Percentiles rank a stretch among this genome's conserved stretches.
Conservation (phyloP, 331 rosid genomes). For the Pyrus hybrid region DNA sequence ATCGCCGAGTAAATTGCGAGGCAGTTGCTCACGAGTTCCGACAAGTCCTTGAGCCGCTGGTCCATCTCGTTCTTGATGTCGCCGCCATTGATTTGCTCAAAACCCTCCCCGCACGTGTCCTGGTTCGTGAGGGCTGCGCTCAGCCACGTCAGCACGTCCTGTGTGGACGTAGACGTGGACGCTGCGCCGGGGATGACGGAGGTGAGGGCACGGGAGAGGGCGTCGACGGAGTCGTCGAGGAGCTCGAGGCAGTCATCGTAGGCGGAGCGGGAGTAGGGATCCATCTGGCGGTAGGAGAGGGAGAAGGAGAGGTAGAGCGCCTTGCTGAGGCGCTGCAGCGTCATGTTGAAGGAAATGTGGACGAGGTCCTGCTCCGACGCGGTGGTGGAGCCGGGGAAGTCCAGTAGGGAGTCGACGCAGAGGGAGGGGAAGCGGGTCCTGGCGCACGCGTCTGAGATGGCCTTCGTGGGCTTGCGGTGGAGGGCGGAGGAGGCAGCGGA, state of each 20-base stretch:
- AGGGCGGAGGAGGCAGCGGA: background rate
- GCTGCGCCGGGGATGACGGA: constrained; percentile 9
- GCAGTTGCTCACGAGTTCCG: constrained; percentile 70
- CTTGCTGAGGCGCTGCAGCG: constrained; percentile 56
- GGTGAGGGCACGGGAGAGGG: constrained; percentile 44
- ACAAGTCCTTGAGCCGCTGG: constrained; percentile 37
- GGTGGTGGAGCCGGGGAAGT: constrained; percentile 53
- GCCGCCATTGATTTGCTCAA: constrained; percentile 38
- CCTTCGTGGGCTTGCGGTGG: constrained; percentile 50
- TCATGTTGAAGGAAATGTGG: constrained; percentile 88
- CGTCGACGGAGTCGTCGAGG: constrained; percentile 66
- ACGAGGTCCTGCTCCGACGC: constrained; percentile 71
- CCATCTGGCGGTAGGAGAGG: constrained; percentile 30
- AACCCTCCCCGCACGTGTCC: constrained; percentile 81
- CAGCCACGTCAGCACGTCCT: constrained; percentile 82
- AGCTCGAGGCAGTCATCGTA: constrained; percentile 76
- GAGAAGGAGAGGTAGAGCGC: constrained; percentile 56
- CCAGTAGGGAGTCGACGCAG: constrained; percentile 53
- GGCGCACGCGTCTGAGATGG: constrained; percentile 71
- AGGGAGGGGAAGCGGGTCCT: constrained; percentile 49
- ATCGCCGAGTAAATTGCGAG: constrained; percentile 57
- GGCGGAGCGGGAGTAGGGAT: constrained; percentile 45
- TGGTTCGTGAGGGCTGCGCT: constrained; percentile 80
- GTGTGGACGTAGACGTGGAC: background rate
- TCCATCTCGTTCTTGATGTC: constrained; percentile 39